Percentiles rank a stretch among this genome's conserved stretches.
phyloP scores from a whole-genome alignment of 1,284 basidiomycete genomes.

The Malassezia globosa region DNA sequence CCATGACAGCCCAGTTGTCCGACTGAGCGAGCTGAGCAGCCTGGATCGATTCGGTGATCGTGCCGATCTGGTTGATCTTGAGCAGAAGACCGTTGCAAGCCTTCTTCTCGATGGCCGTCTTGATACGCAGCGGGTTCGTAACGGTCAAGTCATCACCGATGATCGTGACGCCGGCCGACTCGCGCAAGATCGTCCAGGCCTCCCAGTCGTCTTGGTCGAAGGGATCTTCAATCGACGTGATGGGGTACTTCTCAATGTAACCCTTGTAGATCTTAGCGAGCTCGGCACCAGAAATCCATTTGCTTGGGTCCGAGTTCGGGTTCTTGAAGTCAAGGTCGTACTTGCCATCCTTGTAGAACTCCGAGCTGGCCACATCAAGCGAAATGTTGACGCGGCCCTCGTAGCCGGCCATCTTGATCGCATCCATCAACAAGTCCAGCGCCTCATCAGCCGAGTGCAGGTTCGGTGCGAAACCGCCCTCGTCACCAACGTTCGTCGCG shows the following conservation, averaged over 20 bases:
- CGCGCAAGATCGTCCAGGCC: conserved; percentile 82
- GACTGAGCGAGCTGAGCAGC: conserved; percentile 92
- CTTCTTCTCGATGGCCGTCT: conserved; percentile 98
- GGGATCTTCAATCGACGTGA: conserved; percentile 84
- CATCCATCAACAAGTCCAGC: conserved; percentile 86
- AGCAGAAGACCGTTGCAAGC: conserved; percentile 96
- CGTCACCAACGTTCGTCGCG: conserved; percentile 95
- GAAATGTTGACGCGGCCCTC: conserved; percentile 98
- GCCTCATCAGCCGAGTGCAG: conserved; percentile 93
- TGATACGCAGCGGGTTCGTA: conserved; percentile 95
- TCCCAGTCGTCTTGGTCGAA: conserved; percentile 99
- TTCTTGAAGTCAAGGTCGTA: conserved; percentile 99
- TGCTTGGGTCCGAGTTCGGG: conserved; percentile 88
- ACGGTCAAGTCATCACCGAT: conserved; percentile 98
- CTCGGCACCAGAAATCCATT: conserved; percentile 86
- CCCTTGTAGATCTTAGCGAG: conserved; percentile 83
- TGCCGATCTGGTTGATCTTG: conserved; percentile 92
- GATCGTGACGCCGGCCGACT: conserved; percentile 55
- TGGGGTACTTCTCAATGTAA: conserved; percentile 47
- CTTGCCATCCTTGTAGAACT: conserved; percentile 99
- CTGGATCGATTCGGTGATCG: conserved; percentile 95
- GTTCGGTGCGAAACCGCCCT: conserved; percentile 99
- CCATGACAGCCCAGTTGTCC: conserved; percentile 98
- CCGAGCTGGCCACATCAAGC: conserved; percentile 96
- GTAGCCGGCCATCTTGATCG: conserved; percentile 95